Evolutionary conservation across 2,329 filamentous ascomycete species (phyloP), one percentile per base, ranked within the genome.

Genomic region (Mariannaea sp.): DNA sequence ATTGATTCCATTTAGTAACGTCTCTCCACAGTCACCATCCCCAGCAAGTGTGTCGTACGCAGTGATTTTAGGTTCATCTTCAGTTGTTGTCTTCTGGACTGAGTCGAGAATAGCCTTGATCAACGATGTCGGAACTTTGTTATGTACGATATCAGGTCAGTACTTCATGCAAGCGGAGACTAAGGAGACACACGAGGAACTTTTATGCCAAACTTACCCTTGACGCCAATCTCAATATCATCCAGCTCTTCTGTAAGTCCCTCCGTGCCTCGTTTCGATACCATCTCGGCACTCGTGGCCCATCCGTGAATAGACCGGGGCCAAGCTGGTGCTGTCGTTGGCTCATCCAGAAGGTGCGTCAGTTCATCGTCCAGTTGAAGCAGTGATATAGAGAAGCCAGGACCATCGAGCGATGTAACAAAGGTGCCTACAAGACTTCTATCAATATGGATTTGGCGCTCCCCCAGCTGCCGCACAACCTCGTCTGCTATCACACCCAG

Each of bases 61-160:
- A 9, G 66, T 68, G 10, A 68, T 67, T 22, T 66, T 61, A 2
- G 66, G 66, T 64, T 68, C 66, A 29, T 66, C 62, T 65, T 87
- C 85, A 2, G 58, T 38, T 26, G 58, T 63, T 1, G 58, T 56
- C 30, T 52, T 51, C 33, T 55, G 58, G 1, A 65, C 56, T 13
- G 58, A 56, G 9, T 61, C 50, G 14, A 65, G 54, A 27, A 65
- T 53, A 35, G 44, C 47, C 55, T 57, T 58, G 38, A 65, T 41
- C 0, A 65, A 55, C 2, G 40, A 30, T 26, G 62, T 54, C 9
- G 60, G 48, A 24, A 65, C 60, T 63, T 5, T 38, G 7, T 17
- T 29, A 5, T 14, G 20, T 22, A 8, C 32, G 22, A 22, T 14
- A 4, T 38, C 14, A 36, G 10, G 9, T 13, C 16, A 1, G 12